Evolutionary conservation across 352 stramenopile species (phyloP), one percentile per base, ranked within the genome.

Genomic region (Phytopythium litorale): DNA sequence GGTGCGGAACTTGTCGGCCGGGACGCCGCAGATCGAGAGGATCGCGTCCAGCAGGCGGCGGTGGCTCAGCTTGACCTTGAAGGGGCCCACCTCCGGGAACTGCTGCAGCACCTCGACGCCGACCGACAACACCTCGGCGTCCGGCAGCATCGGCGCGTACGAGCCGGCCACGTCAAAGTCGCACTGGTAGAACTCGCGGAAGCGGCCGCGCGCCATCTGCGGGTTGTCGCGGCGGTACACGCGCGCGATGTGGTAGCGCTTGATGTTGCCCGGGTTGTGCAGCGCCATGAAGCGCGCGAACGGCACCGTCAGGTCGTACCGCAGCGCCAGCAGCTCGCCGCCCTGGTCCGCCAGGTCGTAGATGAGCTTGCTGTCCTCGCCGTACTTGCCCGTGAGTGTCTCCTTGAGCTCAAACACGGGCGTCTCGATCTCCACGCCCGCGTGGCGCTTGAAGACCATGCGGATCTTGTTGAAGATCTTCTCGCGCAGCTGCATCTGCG

Each of bases 121-220:
- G 35, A 99, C 94, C 52, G 91, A 96, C 15, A 99, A 66, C 63
- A 98, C 97, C 70, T 99, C 97, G 30, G 97, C 94, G 67, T 99
- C 97, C 8, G 97, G 79, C 19, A 99, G 87, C 97, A 99, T 99
- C 7, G 88, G 75, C 55, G 88, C 79, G 72, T 98, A 99, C 42
- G 72, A 84, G 57, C 97, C 97, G 33, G 97, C 97, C 67, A 99
- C 98, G 74, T 99, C 97, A 60, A 99, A 99, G 67, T 99, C 97
- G 71, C 97, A 99, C 75, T 99, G 97, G 82, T 99, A 99, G 74
- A 99, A 99, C 70, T 99, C 97, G 52, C 97, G 89, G 79, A 98
- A 99, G 58, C 97, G 86, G 50, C 97, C 97, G 42, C 92, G 91
- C 23, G 87, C 90, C 76, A 98, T 91, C 53, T 96, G 81, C 48